Evolutionary conservation across 2,329 filamentous ascomycete genomes (phyloP), one percentile per base, ranked within the genome.

Genomic region (Penicillium sp.): DNA sequence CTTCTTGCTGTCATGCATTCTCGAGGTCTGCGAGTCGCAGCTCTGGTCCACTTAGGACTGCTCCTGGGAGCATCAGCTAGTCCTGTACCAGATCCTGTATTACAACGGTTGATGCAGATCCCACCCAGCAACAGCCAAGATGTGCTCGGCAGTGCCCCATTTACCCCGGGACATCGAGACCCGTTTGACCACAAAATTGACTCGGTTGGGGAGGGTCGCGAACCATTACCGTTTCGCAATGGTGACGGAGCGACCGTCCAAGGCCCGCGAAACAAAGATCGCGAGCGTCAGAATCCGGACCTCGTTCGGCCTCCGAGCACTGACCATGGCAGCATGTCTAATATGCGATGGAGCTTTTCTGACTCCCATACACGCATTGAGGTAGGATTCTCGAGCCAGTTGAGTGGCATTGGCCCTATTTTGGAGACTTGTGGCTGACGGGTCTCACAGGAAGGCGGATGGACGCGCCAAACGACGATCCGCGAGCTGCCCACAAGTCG

Each of bases 271-370:
- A 93, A 92, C 73, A 81, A 79, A 61, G 85, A 85, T 54, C 86
- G 89, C 25, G 86, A 89, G 56, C 82, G 86, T 49, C 86, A 92
- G 77, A 89, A 86, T 72, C 89, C 90, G 0, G 89, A 92, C 73
- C 78, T 91, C 46, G 81, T 92, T 43, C 84, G 89, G 22, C 89
- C 90, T 19, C 89, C 89, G 0, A 87, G 85, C 71, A 92, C 89
- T 6, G 90, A 93, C 70, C 85, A 88, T 73, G 89, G 89, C 38
- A 85, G 84, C 66, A 80, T 92, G 71, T 78, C 83, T 54, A 92
- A 91, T 75, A 87, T 92, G 84, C 83, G 88, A 61, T 92, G 89
- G 89, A 87, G 85, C 62, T 88, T 88, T 68, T 84, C 84, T 1
- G 86, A 88, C 68, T 88, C 85, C 2, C 86, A 88, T 69, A 81